Evolutionary conservation across 257 asterid species (phyloP).

Genomic region (Solanum bulbocastanum): DNA sequence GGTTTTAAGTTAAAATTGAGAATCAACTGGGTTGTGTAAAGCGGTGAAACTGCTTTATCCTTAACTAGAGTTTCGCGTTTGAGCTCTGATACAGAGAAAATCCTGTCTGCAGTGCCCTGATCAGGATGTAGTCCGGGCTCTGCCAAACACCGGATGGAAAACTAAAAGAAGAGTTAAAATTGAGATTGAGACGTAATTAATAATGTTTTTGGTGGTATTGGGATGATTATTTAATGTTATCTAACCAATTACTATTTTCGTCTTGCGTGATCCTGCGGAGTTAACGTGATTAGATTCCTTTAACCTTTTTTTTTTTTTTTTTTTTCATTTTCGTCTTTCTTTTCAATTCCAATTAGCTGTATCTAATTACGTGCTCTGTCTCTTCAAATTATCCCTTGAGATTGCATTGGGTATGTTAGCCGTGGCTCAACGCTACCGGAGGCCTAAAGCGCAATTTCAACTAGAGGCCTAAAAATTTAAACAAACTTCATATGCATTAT

Average conservation of each 20-base stretch:
- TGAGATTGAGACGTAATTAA: background rate
- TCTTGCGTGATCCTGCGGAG: background rate
- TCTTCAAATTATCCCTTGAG: background rate
- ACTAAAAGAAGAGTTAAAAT: background rate
- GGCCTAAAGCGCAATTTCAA: too few relatives aligned
- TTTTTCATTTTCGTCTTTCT: background rate
- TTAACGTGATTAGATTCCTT: background rate
- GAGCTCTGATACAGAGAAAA: background rate
- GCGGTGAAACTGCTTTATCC: background rate
- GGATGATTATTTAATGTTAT: background rate
- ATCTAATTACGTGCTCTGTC: background rate
- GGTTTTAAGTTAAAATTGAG: background rate
- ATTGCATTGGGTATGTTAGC: too few relatives aligned
- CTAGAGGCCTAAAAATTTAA: too few relatives aligned
- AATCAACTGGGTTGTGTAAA: background rate
- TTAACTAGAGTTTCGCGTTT: accelerated
- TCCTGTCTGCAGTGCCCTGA: background rate
- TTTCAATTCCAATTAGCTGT: background rate
- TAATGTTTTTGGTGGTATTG: background rate
- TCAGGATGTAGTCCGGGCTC: background rate
- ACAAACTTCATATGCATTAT: too few relatives aligned
- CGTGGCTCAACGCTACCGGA: too few relatives aligned
- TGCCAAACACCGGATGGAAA: background rate
- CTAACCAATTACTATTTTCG: background rate
- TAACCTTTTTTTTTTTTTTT: background rate